Evolutionary conservation across 306 rosid species (phyloP), one percentile per base, ranked within the genome.

Genomic region (Neltuma alba): DNA sequence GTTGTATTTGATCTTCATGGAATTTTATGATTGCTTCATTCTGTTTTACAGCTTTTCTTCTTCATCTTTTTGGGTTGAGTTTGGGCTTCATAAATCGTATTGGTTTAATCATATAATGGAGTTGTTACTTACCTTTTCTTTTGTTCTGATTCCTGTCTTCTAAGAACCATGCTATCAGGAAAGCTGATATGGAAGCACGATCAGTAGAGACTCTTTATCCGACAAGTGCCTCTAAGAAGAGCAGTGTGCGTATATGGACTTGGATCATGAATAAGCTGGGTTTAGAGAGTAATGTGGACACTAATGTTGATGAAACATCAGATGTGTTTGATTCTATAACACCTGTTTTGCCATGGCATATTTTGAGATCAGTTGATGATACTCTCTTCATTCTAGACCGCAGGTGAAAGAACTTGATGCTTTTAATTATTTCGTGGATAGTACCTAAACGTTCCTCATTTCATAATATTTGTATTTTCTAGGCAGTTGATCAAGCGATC

Each of bases 111-210:
- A 77, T 50, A 73, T 79, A 40, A 23, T 50, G 13, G 63, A 70
- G 57, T 67, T 81, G 15, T 76, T 47, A 58, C 87, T 84, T 50
- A 76, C 81, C 76, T 66, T 76, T 76, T 73, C 47, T 52, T 40
- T 38, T 78, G 55, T 81, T 69, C 66, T 69, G 70, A 84, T 89
- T 68, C 65, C 57, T 76, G 9, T 86, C 78, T 76, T 37, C 85
- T 81, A 50, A 95, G 99, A 95, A 95, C 87, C 96, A 89, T 90
- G 98, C 94, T 66, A 89, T 95, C 70, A 87, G 99, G 90, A 95
- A 86, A 86, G 99, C 93, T 80, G 92, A 92, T 85, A 79, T 95
- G 89, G 83, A 70, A 74, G 79, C 83, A 74, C 90, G 97, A 62
- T 55, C 76, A 47, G 76, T 95, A 72, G 94, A 91, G 78, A 95